Base-by-base conservation (phyloP, 2,329 filamentous ascomycete genomes). In the Ophiobolus disseminans region DNA sequence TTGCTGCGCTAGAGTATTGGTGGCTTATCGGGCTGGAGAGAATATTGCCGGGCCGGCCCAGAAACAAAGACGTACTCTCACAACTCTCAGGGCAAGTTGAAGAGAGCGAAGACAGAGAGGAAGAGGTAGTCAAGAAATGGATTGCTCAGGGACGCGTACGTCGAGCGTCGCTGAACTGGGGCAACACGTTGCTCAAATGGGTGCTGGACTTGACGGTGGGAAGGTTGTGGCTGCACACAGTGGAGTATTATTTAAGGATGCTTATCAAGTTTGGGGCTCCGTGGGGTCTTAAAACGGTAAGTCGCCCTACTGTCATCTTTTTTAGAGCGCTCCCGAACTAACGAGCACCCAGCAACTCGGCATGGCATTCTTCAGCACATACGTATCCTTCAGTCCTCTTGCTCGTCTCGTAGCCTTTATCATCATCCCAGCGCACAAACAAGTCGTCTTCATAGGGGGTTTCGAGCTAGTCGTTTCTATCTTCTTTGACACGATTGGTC, bases 161-260 rank as follows among this genome's bases (percentile, higher is more conserved):
- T 3, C 55, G 57, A 6, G 48, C 57, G 5, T 58, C 51, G 16
- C 37, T 60, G 19, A 58, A 52, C 36, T 56, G 52, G 46, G 48
- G 55, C 19, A 58, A 58, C 23, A 58, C 55, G 2, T 50, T 60
- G 13, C 26, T 58, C 10, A 60, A 60, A 47, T 58, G 51, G 57
- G 25, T 52, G 2, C 23, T 60, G 9, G 44, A 52, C 6, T 25
- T 58, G 57, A 53, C 49, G 5, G 32, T 60, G 5, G 52, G 54
- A 5, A 44, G 25, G 10, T 5, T 54, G 9, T 50, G 25, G 30
- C 39, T 34, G 19, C 19, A 25, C 9, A 40, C 42, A 3, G 39
- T 45, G 5, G 22, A 40, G 4, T 30, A 57, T 54, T 7, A 35
- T 57, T 11, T 47, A 31, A 28, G n/a, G n/a, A 28, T 28, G 10